Evolutionary conservation across 495 filamentous ascomycete genomes (phyloP).

Genomic region (Symbiotaphrina buchneri): DNA sequence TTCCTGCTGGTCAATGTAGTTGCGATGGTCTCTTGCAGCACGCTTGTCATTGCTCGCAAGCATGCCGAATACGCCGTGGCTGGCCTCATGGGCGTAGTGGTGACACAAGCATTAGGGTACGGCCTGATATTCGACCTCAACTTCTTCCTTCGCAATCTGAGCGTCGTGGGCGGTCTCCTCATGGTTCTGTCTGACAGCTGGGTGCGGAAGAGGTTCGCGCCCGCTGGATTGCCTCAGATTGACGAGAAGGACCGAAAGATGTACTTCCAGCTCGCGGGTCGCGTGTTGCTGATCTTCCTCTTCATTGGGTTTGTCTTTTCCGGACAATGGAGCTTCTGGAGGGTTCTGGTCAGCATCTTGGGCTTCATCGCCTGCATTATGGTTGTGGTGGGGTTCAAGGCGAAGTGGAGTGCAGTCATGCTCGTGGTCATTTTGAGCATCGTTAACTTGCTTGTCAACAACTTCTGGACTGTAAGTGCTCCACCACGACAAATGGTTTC

Average conservation of each 20-base stretch:
- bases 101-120: slow-evolving; percentile 93
- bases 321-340: slow-evolving; percentile 73
- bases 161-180: slow-evolving; percentile 84
- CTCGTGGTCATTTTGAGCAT: slow-evolving; percentile 85
- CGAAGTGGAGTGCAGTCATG: slow-evolving; percentile 90
- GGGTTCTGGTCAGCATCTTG: slow-evolving; percentile 58
- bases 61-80: slow-evolving; percentile 79
- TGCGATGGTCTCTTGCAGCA: slow-evolving; percentile 66
- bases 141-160: slow-evolving; percentile 97
- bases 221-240: slow-evolving; percentile 76
- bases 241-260: slow-evolving; percentile 99
- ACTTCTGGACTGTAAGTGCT: slow-evolving; percentile 93
- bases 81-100: slow-evolving; percentile 72
- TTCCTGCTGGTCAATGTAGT: slow-evolving; percentile 85
- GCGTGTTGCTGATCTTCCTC: slow-evolving; percentile 90
- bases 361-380: slow-evolving; percentile 88
- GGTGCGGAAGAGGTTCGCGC: slow-evolving; percentile 93
- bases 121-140: slow-evolving; percentile 98
- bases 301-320: slow-evolving; percentile 93
- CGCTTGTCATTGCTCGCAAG: slow-evolving; percentile 74
- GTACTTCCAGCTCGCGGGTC: slow-evolving; percentile 96
- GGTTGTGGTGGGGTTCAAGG: slow-evolving; percentile 99
- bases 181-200: slow-evolving; percentile 97
- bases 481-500: neutral
- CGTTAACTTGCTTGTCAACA: slow-evolving; percentile 95